Evolutionary conservation across 2,329 filamentous ascomycete species (phyloP), one percentile per base, ranked within the genome.

Genomic region (Xenosphaeropsis pyriputrescens): DNA sequence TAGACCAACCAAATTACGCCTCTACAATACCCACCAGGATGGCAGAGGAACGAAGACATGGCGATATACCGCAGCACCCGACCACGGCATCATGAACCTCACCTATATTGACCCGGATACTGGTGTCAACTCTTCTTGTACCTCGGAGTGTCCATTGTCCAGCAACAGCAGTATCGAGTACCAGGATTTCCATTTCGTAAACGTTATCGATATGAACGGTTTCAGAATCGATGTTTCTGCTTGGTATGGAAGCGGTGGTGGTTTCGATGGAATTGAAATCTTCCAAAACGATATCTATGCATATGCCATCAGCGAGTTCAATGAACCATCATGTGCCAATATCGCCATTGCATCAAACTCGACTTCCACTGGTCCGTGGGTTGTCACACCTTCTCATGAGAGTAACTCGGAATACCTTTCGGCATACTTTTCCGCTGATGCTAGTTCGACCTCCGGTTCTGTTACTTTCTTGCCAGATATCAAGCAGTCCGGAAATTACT

Each of bases 71-170:
- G 84, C 86, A 14, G 64, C 89, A 41, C 88, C 89, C 5, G 75
- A 89, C 51, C 79, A 83, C 44, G 91, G 91, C 37, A 95, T 98
- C 55, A 84, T 98, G 77, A 95, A 96, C 59, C 70, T 98, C 52
- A 93, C 86, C 29, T 96, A 91, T 50, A 77, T 78, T 45, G 85
- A 96, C 51, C 79, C 81, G 17, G 63, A 55, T 30, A 81, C 74
- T 2, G 80, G 81, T 18, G 62, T 72, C 36, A 78, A 79, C 39
- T 60, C 64, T 19, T 77, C 71, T 40, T 98, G 91, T 60, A 85
- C 88, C 38, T 79, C 76, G 43, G 70, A 75, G 51, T 98, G 91
- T 50, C 84, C 88, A n/a, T 68, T 98, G 35, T 85, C 82, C 44
- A 67, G 76, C 51, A 75, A 85, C 50, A 60, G 67, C 14, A 71